phyloP scores from a whole-genome alignment of 768 basidiomycete species.

The Rhodosporidiobolus odoratus region DNA sequence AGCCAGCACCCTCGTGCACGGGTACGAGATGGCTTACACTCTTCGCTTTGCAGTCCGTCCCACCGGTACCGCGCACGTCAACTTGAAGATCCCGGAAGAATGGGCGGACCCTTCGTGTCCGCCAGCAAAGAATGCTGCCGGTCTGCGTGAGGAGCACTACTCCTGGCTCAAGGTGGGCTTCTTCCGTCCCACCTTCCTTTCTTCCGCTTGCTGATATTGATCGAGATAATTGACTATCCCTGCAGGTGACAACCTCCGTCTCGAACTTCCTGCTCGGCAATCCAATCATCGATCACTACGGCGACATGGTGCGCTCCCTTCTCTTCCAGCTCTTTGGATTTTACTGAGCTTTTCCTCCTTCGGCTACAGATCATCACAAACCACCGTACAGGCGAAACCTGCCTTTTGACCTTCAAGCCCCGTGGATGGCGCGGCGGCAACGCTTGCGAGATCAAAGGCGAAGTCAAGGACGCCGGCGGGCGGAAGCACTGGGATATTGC shows the following conservation, averaged over 20 bases:
- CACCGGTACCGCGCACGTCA: constrained; percentile 86
- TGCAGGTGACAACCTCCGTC: constrained; percentile 48
- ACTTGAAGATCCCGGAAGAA: constrained; percentile 67
- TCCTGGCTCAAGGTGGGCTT: constrained; percentile 92
- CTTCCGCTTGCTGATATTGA: background rate
- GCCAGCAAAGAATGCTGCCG: constrained; percentile 41
- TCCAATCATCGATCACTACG: constrained; percentile 85
- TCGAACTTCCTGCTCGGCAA: constrained; percentile 89
- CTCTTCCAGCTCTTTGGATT: constrained; percentile 6
- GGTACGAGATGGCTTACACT: no score
- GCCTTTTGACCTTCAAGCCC: constrained; percentile 89
- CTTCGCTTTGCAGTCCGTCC: no score
- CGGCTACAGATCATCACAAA: constrained; percentile 61
- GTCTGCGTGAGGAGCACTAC: constrained; percentile 77
- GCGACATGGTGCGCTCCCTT: constrained; percentile 63
- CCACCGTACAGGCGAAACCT: constrained; percentile 81
- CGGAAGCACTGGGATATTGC: constrained; percentile 77
- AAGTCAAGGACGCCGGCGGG: constrained; percentile 64
- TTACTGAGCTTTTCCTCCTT: background rate
- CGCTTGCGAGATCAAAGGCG: constrained; percentile 85
- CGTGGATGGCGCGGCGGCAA: constrained; percentile 89
- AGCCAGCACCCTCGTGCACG: no score
- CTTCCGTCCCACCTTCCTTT: constrained; percentile 26
- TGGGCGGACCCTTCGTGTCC: constrained; percentile 61
- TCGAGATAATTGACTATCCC: background rate